Evolutionary conservation across 768 basidiomycete genomes (phyloP), one percentile per base, ranked within the genome.

Genomic region (Mycena belliarum): DNA sequence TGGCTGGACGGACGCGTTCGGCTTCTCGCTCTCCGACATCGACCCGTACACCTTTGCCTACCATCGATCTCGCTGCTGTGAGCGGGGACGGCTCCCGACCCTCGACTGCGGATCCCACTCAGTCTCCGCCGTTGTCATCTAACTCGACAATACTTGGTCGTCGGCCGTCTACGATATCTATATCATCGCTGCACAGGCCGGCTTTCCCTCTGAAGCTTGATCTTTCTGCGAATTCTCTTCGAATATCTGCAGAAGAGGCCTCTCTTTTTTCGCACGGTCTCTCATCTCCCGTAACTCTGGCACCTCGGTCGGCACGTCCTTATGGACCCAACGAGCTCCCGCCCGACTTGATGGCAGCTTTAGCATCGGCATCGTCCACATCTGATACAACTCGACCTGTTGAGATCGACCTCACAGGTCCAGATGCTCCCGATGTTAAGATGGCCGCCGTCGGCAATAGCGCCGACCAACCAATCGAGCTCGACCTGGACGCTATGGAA

Each of bases 391-490:
- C 70, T 54, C 62, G 70, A 47, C 58, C 70, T 29, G 70, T 81
- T 45, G 82, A 84, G 56, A 86, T 90, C 43, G 88, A 90, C 65
- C 76, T 90, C 8, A 86, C 82, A 10, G 69, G 81, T 24, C 61
- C 76, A 15, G 71, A 80, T 26, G 61, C 75, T 18, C 68, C 71
- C 15, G 63, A 66, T 48, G 58, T 73, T 49, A 72, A 78, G 51
- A 67, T 74, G 45, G 41, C 69, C 40, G 56, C 66, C 28, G 66
- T 79, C 16, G 87, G 90, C 15, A 85, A 74, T 66, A 88, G 86
- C 7, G 88, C 83, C 1, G 90, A 93, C 68, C 88, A 89, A 68
- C 89, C 91, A 20, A 91, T 92, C 55, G 90, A 91, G 66, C 79
- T 92, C 24, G 89, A 92, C 68, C 65, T 92, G 52, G 89, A 91